Conservation (phyloP, 106 monocot species). For the Amphibolis antarctica region DNA sequence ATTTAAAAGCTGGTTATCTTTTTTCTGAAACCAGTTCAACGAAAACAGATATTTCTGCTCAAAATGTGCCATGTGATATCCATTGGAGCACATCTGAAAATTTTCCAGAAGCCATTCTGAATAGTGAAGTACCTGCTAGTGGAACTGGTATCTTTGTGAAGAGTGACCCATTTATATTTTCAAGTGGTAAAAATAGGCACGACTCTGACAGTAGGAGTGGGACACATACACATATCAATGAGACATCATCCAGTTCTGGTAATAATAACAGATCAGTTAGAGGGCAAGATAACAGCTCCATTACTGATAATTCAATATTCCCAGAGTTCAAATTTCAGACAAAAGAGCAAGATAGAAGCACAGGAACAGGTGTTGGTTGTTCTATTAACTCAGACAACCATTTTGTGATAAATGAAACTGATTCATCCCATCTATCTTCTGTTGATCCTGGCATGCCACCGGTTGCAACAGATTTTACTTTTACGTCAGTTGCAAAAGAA, state of each 20-base stretch:
- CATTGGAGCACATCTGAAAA: background rate
- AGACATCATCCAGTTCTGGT: background rate
- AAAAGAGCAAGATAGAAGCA: slow-evolving; percentile 4
- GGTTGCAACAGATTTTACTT: slow-evolving; percentile 18
- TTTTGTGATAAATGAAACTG: background rate
- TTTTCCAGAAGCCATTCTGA: slow-evolving; percentile 4
- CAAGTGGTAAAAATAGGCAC: background rate
- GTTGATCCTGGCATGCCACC: background rate
- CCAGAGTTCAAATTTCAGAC: slow-evolving; percentile 13
- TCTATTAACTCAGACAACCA: background rate
- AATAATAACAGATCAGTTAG: background rate
- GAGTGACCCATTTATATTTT: slow-evolving; percentile 1
- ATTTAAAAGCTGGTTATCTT: slow-evolving; percentile 1
- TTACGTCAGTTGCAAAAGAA: slow-evolving; percentile 10
- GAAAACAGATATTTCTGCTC: background rate
- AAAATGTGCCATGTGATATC: background rate
- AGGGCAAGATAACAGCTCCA: background rate
- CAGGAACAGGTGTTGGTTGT: slow-evolving; percentile 10
- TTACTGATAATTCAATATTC: slow-evolving; percentile 1
- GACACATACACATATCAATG: background rate
- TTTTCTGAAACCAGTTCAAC: slow-evolving; percentile 15
- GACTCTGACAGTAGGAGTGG: background rate
- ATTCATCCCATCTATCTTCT: slow-evolving; percentile 13
- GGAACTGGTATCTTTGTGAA: background rate
- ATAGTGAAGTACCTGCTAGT: slow-evolving; percentile 1